Conservation (phyloP, 2,329 filamentous ascomycete species). For the Eurotiales sp. region DNA sequence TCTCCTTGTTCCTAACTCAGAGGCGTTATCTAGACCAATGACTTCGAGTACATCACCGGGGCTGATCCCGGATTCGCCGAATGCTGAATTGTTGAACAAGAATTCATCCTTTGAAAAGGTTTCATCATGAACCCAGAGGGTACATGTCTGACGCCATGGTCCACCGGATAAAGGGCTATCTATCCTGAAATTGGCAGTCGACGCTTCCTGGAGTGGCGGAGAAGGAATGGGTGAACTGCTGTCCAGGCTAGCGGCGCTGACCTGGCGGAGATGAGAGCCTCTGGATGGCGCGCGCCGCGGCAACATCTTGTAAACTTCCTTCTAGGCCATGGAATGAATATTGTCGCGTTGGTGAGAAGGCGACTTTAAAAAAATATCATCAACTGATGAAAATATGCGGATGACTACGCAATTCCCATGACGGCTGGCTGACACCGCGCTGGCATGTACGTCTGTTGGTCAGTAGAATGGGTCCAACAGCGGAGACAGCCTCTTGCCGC, state of each 20-base stretch:
- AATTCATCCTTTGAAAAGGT: conserved; percentile 74
- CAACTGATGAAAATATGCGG: neutral
- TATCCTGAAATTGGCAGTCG: conserved; percentile 4
- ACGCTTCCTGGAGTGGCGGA: conserved; percentile 20
- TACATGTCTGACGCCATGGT: conserved; percentile 37
- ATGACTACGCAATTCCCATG: too few species aligned
- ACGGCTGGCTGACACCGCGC: too few species aligned
- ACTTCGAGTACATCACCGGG: conserved; percentile 71
- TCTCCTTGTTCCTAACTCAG: conserved; percentile 24
- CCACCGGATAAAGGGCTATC: conserved; percentile 15
- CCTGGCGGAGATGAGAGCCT: conserved; percentile 39
- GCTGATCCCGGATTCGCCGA: conserved; percentile 60
- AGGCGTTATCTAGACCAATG: conserved; percentile 52
- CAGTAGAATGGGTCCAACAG: too few species aligned
- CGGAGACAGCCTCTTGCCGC: too few species aligned
- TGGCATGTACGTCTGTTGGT: too few species aligned
- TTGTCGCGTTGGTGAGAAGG: neutral
- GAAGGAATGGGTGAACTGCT: conserved; percentile 30
- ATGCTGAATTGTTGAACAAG: conserved; percentile 69
- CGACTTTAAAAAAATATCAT: neutral
- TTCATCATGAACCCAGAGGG: conserved; percentile 64
- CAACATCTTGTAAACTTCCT: conserved; percentile 29
- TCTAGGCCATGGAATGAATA: neutral
- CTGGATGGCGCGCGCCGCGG: conserved; percentile 34
- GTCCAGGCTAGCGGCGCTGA: conserved; percentile 39